Evolutionary conservation across 31 red algal genomes (phyloP), one percentile per base, ranked within the genome.

Genomic region (Odonthalia washingtoniensis): DNA sequence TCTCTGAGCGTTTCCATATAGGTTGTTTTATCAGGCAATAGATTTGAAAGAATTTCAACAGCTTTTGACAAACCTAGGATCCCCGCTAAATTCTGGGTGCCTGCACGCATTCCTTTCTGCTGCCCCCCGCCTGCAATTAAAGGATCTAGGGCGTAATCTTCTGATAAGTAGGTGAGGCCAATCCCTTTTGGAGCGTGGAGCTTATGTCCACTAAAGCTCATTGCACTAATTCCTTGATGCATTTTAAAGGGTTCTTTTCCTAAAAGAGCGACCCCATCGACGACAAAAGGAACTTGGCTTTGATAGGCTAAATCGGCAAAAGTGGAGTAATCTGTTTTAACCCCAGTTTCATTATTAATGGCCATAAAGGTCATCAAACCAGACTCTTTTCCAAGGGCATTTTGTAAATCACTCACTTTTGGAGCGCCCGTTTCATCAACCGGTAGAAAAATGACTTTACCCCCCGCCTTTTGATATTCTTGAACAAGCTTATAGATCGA

Each of bases 151-250:
- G 30, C 28, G 30, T 33, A 27, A 27, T 46, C 44, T 33, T 64
- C 44, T 31, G 42, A 46, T 32, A 81, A 35, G 32, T 41, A 57
- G 30, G 62, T n/a, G 26, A 46, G 42, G 30, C 77, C 77, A 81
- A 81, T 43, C 46, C 77, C 77, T 46, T 81, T 57, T 26, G 77
- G 77, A 26, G 35, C 77, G 37, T 65, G 32, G 62, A 81, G 37
- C 37, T 81, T 81, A 65, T 81, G 77, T 30, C 77, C 77, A 65
- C 46, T 81, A 34, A 81, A 26, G 31, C 35, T 41, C 77, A 81
- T 31, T 31, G 62, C 26, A 65, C 62, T 46, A 30, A 81, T 46
- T 31, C 27, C 32, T 43, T 57, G 28, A 43, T 31, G 42, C 42
- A 81, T 28, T 30, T 57, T 36, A 27, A 81, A 31, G 44, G 42